Conservation (phyloP, 2,329 filamentous ascomycete genomes). For the Ophiostoma perfectum region DNA sequence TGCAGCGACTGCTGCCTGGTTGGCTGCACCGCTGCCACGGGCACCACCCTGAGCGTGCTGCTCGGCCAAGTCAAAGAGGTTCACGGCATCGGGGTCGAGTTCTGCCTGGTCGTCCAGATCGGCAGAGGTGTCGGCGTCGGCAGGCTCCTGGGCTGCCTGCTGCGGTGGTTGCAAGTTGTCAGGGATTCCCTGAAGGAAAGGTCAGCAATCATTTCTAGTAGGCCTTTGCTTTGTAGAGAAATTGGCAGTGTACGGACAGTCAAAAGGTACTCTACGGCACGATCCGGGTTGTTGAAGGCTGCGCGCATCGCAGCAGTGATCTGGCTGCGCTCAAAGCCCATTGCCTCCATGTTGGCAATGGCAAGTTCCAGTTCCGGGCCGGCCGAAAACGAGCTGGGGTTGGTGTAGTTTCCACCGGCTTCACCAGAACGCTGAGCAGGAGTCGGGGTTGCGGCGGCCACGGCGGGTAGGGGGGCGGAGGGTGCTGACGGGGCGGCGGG, state of each 20-base stretch:
- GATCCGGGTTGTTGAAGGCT: conserved; percentile 93
- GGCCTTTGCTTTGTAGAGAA: neutral
- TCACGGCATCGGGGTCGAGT: conserved; percentile 60
- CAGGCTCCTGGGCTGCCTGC: conserved; percentile 36
- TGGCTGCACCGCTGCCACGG: conserved; percentile 39
- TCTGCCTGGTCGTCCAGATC: conserved; percentile 46
- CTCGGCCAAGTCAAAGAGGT: conserved; percentile 89
- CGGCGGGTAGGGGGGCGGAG: conserved; percentile 37
- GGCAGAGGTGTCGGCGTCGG: conserved; percentile 38
- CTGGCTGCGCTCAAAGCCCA: conserved; percentile 86
- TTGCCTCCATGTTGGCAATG: conserved; percentile 89
- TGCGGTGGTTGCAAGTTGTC: conserved; percentile 61
- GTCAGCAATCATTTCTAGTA: neutral
- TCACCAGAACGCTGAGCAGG: conserved; percentile 40
- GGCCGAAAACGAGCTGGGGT: conserved; percentile 78
- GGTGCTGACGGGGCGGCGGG: conserved; percentile 45
- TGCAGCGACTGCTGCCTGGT: conserved; percentile 37
- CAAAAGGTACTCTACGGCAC: conserved; percentile 92
- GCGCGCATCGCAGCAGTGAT: conserved; percentile 94
- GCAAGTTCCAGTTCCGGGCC: conserved; percentile 76
- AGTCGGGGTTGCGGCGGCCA: conserved; percentile 42
- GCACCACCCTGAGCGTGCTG: conserved; percentile 54
- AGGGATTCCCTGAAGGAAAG: conserved; percentile 68
- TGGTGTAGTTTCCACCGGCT: conserved; percentile 47
- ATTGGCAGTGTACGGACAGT: conserved; percentile 53